These are phyloP conservation scores for Cokeromyces recurvatus DNA, from an alignment of 371 early-diverging fungal genomes.

Conservation along the genomic window DNA sequence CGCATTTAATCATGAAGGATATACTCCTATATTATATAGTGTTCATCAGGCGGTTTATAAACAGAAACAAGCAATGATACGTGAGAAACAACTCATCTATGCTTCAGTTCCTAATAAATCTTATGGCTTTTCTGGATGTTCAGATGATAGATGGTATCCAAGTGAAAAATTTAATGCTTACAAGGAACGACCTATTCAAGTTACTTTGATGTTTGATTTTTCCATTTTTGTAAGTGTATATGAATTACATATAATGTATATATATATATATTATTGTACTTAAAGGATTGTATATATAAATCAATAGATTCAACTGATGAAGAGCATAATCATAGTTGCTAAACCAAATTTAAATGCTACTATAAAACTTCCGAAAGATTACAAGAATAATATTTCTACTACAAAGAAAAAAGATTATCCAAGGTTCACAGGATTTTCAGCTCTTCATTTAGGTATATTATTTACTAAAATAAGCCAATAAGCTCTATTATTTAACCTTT, in stretches of 20 bases:
- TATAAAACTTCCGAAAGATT: constrained; percentile 31
- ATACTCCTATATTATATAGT: constrained; percentile 20
- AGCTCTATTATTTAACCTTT: background rate
- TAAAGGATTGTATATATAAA: too few relatives aligned
- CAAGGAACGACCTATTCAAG: too few relatives aligned
- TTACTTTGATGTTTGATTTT: too few relatives aligned
- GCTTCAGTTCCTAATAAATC: too few relatives aligned
- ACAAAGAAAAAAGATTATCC: constrained; percentile 30
- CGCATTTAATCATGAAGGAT: constrained; percentile 21
- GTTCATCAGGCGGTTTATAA: constrained; percentile 8
- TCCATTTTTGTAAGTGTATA: too few relatives aligned
- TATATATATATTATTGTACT: too few relatives aligned
- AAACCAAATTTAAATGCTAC: constrained; percentile 15
- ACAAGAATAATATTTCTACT: constrained; percentile 25
- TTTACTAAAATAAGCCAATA: background rate
- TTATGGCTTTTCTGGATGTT: too few relatives aligned
- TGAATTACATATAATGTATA: too few relatives aligned
- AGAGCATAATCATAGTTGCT: background rate
- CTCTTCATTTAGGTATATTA: constrained; percentile 43
- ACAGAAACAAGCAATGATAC: constrained; percentile 13
- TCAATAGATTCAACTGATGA: background rate
- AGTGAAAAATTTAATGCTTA: too few relatives aligned
- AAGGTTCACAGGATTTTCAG: constrained; percentile 35
- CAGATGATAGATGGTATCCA: too few relatives aligned
- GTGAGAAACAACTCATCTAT: constrained; percentile 14